Evolutionary conservation across 805 yeast genomes (phyloP).

Genomic region (Yamadazyma akitaensis): DNA sequence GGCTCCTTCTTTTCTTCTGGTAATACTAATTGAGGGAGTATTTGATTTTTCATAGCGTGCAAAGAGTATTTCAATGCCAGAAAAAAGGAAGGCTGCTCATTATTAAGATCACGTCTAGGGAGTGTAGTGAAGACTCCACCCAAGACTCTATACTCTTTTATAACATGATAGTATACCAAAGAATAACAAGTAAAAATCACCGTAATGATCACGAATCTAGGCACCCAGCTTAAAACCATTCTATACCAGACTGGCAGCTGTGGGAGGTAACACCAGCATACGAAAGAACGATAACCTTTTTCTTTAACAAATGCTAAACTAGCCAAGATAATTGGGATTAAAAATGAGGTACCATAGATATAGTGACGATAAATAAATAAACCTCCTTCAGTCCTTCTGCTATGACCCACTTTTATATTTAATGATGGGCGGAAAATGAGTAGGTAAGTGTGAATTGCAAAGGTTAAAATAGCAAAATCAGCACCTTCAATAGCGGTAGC

Average conservation of each 20-base stretch:
- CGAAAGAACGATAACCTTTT: slow-evolving; percentile 57
- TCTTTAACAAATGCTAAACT: slow-evolving; percentile 60
- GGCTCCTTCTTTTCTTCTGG: slow-evolving; percentile 19
- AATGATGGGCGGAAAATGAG: slow-evolving; percentile 63
- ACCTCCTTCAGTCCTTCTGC: slow-evolving; percentile 61
- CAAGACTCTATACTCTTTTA: slow-evolving; percentile 54
- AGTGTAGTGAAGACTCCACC: slow-evolving; percentile 44
- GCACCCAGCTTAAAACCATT: slow-evolving; percentile 74
- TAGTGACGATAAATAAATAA: slow-evolving; percentile 54
- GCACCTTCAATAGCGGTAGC: slow-evolving; percentile 81
- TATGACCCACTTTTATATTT: slow-evolving; percentile 37
- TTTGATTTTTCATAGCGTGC: slow-evolving; percentile 18
- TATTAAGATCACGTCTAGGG: slow-evolving; percentile 6
- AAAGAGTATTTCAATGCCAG: slow-evolving; percentile 31
- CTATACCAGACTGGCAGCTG: slow-evolving; percentile 70
- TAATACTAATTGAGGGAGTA: slow-evolving; percentile 26
- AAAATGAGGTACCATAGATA: slow-evolving; percentile 55
- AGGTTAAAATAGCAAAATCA: slow-evolving; percentile 75
- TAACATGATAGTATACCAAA: slow-evolving; percentile 70
- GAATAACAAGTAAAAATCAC: slow-evolving; percentile 62
- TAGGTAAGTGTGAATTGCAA: slow-evolving; percentile 79
- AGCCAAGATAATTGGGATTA: slow-evolving; percentile 67
- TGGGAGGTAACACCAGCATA: slow-evolving; percentile 80
- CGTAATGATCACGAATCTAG: slow-evolving; percentile 66
- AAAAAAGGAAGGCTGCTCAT: slow-evolving; percentile 30